Conservation (phyloP, 805 yeast genomes). For the Pichia nanzhaoensis region DNA sequence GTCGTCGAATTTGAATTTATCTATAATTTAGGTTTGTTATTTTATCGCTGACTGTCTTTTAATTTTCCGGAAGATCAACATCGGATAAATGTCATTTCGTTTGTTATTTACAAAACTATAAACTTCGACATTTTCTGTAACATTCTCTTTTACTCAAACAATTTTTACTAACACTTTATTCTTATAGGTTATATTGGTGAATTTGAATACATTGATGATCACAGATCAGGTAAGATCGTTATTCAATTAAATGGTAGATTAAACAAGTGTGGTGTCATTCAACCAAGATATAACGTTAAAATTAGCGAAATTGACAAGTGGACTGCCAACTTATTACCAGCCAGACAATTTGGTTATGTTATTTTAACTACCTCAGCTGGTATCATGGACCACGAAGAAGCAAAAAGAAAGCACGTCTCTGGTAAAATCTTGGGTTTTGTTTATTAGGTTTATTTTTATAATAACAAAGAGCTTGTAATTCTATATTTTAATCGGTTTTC, state of each 20-base stretch:
- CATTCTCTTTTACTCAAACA: not conserved
- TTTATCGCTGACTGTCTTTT: constrained; percentile 94
- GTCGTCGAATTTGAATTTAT: constrained; percentile 46
- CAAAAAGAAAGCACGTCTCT: constrained; percentile 99
- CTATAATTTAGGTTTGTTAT: constrained; percentile 13
- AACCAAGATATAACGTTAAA: constrained; percentile 98
- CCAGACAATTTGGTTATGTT: constrained; percentile 98
- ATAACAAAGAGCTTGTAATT: not conserved
- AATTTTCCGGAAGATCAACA: constrained; percentile 82
- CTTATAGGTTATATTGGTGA: constrained; percentile 80
- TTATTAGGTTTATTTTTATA: constrained; percentile 46
- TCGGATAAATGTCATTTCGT: constrained; percentile 8
- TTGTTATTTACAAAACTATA: not conserved
- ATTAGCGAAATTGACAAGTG: constrained; percentile 95
- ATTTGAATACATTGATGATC: constrained; percentile 98
- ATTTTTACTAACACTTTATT: constrained; percentile 24
- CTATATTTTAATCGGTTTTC: constrained; percentile 1
- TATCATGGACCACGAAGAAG: constrained; percentile 99
- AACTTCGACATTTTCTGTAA: constrained; percentile 3
- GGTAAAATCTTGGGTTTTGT: constrained; percentile 99
- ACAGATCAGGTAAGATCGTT: constrained; percentile 98
- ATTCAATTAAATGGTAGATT: constrained; percentile 97
- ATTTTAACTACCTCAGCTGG: constrained; percentile 99
- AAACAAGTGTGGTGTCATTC: constrained; percentile 98
- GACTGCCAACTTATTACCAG: constrained; percentile 97